A percentile compares a stretch with the other conserved stretches of the same genome.
Evolutionary conservation across 306 rosid species (phyloP).

Genomic region (Malus sylvestris): DNA sequence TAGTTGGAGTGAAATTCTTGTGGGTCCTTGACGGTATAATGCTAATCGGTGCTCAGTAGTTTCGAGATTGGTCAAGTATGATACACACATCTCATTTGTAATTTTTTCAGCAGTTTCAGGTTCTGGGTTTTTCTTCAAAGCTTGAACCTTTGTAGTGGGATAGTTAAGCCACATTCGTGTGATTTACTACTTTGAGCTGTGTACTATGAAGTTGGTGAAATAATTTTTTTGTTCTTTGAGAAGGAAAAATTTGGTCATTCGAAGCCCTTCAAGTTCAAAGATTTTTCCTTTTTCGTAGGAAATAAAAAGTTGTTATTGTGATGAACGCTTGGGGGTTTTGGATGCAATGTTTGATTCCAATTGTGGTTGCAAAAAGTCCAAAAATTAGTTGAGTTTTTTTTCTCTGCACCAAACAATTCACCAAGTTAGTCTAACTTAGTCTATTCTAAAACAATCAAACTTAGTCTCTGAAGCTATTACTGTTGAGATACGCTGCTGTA

Average conservation of each 20-base stretch:
- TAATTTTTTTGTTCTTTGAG: neutral
- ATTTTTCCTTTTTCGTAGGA: constrained; percentile 2
- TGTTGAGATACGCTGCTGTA: too few species aligned
- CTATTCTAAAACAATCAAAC: too few species aligned
- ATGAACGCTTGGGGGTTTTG: constrained; percentile 4
- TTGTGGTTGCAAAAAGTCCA: neutral
- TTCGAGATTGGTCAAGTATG: too few species aligned
- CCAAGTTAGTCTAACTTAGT: too few species aligned
- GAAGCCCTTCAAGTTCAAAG: constrained; percentile 16
- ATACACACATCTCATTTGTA: neutral
- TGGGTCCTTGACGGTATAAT: too few species aligned
- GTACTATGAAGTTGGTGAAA: constrained; percentile 22
- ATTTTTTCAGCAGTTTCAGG: constrained; percentile 2
- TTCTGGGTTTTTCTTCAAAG: constrained; percentile 19
- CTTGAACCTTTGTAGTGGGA: constrained; percentile 25
- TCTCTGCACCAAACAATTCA: too few species aligned
- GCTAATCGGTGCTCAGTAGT: too few species aligned
- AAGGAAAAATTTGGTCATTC: constrained; percentile 9
- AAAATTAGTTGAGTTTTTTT: constrained; percentile 6
- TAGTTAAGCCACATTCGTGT: constrained; percentile 26
- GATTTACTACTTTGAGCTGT: constrained; percentile 25
- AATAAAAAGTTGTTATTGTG: constrained; percentile 5
- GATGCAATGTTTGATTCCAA: neutral
- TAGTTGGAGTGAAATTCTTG: too few species aligned
- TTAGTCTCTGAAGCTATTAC: too few species aligned